These are phyloP conservation scores for Salvia miltiorrhiza DNA, from an alignment of 257 asterid genomes.

Conservation along the genomic window DNA sequence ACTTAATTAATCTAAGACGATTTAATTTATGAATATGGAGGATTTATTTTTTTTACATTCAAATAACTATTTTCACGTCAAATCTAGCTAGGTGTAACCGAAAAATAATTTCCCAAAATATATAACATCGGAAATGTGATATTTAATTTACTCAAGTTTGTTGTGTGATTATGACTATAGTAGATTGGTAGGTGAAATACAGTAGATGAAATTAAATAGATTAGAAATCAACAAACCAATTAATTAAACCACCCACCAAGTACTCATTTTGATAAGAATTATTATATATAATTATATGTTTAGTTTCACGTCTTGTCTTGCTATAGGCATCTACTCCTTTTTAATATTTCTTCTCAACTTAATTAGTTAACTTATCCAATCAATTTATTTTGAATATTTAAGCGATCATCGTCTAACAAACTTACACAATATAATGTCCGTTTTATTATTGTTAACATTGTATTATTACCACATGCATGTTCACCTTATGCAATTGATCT, in stretches of 20 bases:
- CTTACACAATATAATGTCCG: not conserved
- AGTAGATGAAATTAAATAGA: conserved; percentile 22
- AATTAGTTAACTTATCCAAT: not conserved
- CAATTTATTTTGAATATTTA: not conserved
- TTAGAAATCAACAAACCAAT: conserved; percentile 26
- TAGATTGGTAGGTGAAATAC: conserved; percentile 21
- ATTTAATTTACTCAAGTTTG: conserved; percentile 8
- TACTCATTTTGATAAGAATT: conserved; percentile 6
- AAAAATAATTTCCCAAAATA: not conserved
- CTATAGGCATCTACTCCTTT: not conserved
- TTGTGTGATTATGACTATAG: conserved; percentile 20
- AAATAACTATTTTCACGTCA: not conserved
- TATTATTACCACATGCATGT: too few species aligned
- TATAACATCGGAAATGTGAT: not conserved
- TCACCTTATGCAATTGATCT: too few species aligned
- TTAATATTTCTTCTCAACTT: not conserved
- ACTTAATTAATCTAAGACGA: not conserved
- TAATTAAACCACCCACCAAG: conserved; percentile 29
- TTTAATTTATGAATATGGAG: not conserved
- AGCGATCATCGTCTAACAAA: not conserved
- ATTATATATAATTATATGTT: not conserved
- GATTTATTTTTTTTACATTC: not conserved
- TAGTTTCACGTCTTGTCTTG: not conserved
- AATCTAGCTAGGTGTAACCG: not conserved
- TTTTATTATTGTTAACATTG: not conserved